Percentiles rank a stretch among this genome's conserved stretches.
Conservation (phyloP, 2,329 filamentous ascomycete species). For the Hypomyces rosellus region DNA sequence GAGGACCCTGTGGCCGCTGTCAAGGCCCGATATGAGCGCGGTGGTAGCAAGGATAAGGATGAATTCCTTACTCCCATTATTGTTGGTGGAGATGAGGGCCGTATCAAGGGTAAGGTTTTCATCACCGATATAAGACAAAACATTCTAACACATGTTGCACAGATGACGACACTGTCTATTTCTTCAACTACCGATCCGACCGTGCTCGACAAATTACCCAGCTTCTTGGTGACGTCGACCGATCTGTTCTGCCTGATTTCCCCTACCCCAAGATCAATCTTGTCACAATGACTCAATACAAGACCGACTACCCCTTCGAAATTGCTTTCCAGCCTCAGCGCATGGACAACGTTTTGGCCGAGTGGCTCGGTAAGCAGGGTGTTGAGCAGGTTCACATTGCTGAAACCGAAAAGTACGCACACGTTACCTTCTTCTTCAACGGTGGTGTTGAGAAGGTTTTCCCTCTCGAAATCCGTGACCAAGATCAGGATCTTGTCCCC, state of each 20-base stretch:
- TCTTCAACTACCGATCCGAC: slow-evolving; percentile 99
- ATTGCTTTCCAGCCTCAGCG: slow-evolving; percentile 89
- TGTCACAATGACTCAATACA: slow-evolving; percentile 98
- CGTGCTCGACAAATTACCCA: slow-evolving; percentile 95
- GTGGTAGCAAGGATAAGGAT: slow-evolving; percentile 65
- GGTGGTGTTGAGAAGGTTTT: slow-evolving; percentile 97
- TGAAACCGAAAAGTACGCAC: slow-evolving; percentile 98
- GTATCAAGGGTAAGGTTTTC: slow-evolving; percentile 64
- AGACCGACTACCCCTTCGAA: slow-evolving; percentile 86
- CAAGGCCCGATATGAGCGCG: slow-evolving; percentile 78
- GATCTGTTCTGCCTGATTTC: slow-evolving; percentile 85
- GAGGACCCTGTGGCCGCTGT: slow-evolving; percentile 81
- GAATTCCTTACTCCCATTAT: slow-evolving; percentile 99
- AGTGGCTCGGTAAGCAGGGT: slow-evolving; percentile 86
- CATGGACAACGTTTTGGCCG: slow-evolving; percentile 97
- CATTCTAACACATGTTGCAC: slow-evolving; percentile 6
- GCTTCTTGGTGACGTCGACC: slow-evolving; percentile 85
- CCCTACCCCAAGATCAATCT: slow-evolving; percentile 85
- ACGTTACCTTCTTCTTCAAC: slow-evolving; percentile 99
- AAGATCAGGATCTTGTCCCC: slow-evolving; percentile 69
- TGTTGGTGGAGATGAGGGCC: slow-evolving; percentile 75
- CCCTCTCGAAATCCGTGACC: slow-evolving; percentile 82
- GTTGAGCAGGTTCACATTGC: slow-evolving; percentile 93
- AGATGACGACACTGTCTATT: slow-evolving; percentile 94
- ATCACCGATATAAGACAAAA: no score